These are phyloP conservation scores for Neoboletus subvelutipes DNA, from an alignment of 768 basidiomycete genomes.

Conservation along the genomic window DNA sequence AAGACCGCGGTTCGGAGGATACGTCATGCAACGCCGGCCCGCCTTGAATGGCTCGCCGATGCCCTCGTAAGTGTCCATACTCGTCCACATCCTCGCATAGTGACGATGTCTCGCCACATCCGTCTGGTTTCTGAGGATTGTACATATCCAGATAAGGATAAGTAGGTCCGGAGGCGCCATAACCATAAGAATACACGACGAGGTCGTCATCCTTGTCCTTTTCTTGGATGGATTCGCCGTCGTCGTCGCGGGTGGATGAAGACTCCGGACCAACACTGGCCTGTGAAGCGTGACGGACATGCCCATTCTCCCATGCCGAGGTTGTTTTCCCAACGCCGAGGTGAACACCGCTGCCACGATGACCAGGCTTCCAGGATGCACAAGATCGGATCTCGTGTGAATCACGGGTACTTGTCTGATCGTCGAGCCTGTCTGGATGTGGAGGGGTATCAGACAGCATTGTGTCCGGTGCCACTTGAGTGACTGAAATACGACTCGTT, in stretches of 20 bases:
- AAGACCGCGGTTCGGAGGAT: slow-evolving; percentile 17
- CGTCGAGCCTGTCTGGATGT: slow-evolving; percentile 3
- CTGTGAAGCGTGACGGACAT: slow-evolving; percentile 7
- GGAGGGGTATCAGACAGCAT: slow-evolving; percentile 1
- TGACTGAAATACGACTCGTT: slow-evolving; percentile 16
- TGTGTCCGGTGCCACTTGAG: slow-evolving; percentile 5
- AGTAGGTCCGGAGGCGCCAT: slow-evolving; percentile 23
- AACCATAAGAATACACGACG: slow-evolving; percentile 27
- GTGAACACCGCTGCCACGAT: slow-evolving; percentile 17
- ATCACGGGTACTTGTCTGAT: slow-evolving; percentile 9
- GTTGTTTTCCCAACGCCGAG: slow-evolving; percentile 7
- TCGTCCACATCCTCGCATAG: slow-evolving; percentile 5
- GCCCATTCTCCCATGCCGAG: slow-evolving; percentile 11
- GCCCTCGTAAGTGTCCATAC: neutral
- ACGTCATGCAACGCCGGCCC: slow-evolving; percentile 8
- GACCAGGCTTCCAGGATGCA: slow-evolving; percentile 9
- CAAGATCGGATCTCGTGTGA: slow-evolving; percentile 22
- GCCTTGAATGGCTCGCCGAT: neutral
- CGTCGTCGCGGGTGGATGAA: slow-evolving; percentile 4
- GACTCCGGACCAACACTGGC: slow-evolving; percentile 2
- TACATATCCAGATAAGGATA: slow-evolving; percentile 36
- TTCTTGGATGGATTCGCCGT: slow-evolving; percentile 16
- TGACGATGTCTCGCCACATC: slow-evolving; percentile 2
- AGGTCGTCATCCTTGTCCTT: slow-evolving; percentile 1
- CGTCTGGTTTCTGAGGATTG: slow-evolving; percentile 17